Evolutionary conservation across 441 rosid genomes (phyloP), one percentile per base, ranked within the genome.

Genomic region (Gossypium davidsonii): DNA sequence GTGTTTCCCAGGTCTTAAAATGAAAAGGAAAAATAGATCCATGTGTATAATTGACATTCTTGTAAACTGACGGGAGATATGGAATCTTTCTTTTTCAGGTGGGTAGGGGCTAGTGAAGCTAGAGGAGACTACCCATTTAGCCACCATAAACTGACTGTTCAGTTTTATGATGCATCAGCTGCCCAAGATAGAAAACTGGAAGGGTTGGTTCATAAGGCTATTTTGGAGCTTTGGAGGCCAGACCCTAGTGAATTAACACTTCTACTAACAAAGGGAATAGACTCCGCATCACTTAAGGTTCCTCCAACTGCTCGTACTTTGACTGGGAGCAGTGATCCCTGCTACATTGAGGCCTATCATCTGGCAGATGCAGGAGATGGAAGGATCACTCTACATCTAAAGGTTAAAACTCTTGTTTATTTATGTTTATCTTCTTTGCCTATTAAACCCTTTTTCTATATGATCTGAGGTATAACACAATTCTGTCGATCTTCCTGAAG

Each of bases 171-270:
- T 78, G 89, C 98, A 51, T 87, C 98, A 79, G 97, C 97, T 68
- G 99, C 99, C 58, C 99, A 93, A 85, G 98, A 93, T 80, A 89
- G 99, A 79, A 93, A 90, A 84, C 79, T 93, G 83, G 99, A 95
- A 87, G 95, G 93, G 53, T 79, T 93, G 79, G 96, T 95, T 85
- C 99, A 93, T 85, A 90, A 88, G 81, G 99, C 98, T 69, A 95
- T 93, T 83, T 82, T 95, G 78, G 99, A 95, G 88, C 97, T 95
- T 73, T 95, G 98, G 99, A 89, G 92, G 84, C 98, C 99, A n/a
- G 84, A 93, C 58, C 98, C 99, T 61, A 91, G 89, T 77, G 99
- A 95, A 75, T 71, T 95, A 77, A 86, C 93, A 68, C 86, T 88
- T 74, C 81, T 93, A 83, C 86, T 95, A 77, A 85, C 92, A 28